Base-by-base conservation (phyloP, 345 rosid genomes). In the Gossypioides kirkii region DNA sequence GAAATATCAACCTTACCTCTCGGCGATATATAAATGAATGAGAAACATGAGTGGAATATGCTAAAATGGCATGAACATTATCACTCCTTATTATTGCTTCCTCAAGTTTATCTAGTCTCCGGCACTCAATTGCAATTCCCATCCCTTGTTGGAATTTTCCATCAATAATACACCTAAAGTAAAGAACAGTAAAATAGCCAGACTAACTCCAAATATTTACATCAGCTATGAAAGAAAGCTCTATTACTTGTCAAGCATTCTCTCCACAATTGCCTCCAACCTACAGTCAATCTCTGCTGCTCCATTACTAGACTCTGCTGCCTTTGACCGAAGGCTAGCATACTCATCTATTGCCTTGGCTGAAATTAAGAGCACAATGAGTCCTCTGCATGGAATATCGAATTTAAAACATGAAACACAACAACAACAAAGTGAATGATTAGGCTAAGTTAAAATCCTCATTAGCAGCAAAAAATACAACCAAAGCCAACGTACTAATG, bases 331-430 rank as follows among this genome's bases (percentile, higher is more conserved):
- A 73, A 91, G 90, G 74, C 89, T 88, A 46, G 92, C 98, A 88
- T 96, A 96, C 80, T 96, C 99, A 81, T 96, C 98, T 67, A 96
- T 93, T 13, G 97, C 99, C 85, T 93, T 93, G 23, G 97, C 98
- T 96, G 95, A 65, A 62, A 68, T 78, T 20, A 79, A 54, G 55
- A 77, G 58, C 50, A 54, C 49, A 80, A 71, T 36, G 36, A n/a
- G 25, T 73, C 47, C 26, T n/a, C 68, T 26, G n/a, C 32, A 60
- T 62, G 43, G 58, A 47, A 38, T 41, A 38, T 54, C 50, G 2
- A 70, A 38, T 53, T 55, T 16, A 45, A 52, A 69, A 50, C 45
- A 26, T 26, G 13, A 23, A 23, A 67, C 8, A 66, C 8, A 20
- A 28, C 25, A 17, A 50, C 5, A n/a, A 52, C 38, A 32, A 32